Evolutionary conservation across 257 asterid species (phyloP), one percentile per base, ranked within the genome.

Genomic region (Galeopsis tetrahit): DNA sequence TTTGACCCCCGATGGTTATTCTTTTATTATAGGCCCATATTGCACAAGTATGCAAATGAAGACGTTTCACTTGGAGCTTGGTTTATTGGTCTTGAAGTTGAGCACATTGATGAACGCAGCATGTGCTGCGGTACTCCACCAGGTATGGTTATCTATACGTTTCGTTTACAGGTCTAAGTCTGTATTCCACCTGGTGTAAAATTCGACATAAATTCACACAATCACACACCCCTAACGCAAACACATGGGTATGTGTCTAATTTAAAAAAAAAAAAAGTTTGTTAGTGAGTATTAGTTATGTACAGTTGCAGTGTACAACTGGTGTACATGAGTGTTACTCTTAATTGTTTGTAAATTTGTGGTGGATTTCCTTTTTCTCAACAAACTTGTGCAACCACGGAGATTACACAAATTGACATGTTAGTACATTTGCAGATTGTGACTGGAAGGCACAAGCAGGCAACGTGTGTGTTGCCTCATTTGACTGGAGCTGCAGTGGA

Each of bases 91-190:
- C 95, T 90, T 6, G 96, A 90, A 75, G 95, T 88, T 15, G 95
- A 90, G 80, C 96, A 88, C 80, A 84, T 90, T 65, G 95, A 90
- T 76, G 96, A 90, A 5, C 92, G 95, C 62, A 83, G 77, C 62
- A 88, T 90, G 96, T 90, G 96, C 63, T 90, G 96, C 69, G 92
- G 88, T 51, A 88, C 95, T 43, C 96, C 96, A 51, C 96, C 96
- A 74, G 96, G 96, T 89, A 84, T 51, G 40, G 6, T 57, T 78
- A 10, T 61, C 11, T 58, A 86, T 10, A 82, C 84, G 65, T 10
- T 53, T 31, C 10, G 15, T 55, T 55, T 7, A 6, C 4, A 10
- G 0, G 42, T 58, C 21, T 58, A 11, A 11, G n/a, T 58, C 21
- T 4, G n/a, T 58, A 5, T 33, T 32, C 10, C 15, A 58, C 65